Base-by-base conservation (phyloP, 176 grass and related monocot genomes). In the Eleusine indica region DNA sequence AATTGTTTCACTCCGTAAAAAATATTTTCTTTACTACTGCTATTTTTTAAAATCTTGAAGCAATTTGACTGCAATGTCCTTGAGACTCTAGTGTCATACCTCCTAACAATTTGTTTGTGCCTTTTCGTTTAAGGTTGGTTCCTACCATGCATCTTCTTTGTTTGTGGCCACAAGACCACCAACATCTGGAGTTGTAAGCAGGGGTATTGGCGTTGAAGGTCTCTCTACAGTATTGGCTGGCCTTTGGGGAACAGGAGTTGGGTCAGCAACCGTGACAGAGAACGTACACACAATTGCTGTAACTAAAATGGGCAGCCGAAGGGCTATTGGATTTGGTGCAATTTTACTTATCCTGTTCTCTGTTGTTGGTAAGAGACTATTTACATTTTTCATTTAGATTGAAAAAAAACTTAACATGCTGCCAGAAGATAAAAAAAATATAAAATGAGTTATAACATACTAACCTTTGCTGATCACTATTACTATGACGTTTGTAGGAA, bases 241-340 rank as follows among this genome's bases (percentile, higher is more conserved):
- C 38, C 73, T 99, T 53, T 99, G 96, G 93, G 96, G 96, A 73
- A 99, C 96, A 81, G 93, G 96, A 83, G 87, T 96, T 85, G 96
- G 93, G 9, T 99, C 91, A 3, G 73, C 93, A 43, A 99, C 93
- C 7, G 78, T 99, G 78, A 99, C 96, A 44, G 96, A 99, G 76
- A 99, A 99, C 46, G 89, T 99, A 46, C 96, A 96, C 84, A 96
- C 96, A 46, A 96, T 99, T 78, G 96, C 96, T 83, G 89, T 95
- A 43, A 99, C 93, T 78, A 99, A 99, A 96, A 96, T 99, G 96
- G 96, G 93, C 68, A 99, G 89, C 38, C 91, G 93, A 47, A 92
- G 86, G 84, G 93, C 91, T 75, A 89, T 99, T 79, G 91, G 94
- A 82, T 93, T 99, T 49, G 93, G 96, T 77, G 96, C 93, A 79